Percentiles rank a stretch among this genome's conserved stretches.
Conservation (phyloP, 176 grass and related monocot genomes). For the Hsuehochloa calcarea region DNA sequence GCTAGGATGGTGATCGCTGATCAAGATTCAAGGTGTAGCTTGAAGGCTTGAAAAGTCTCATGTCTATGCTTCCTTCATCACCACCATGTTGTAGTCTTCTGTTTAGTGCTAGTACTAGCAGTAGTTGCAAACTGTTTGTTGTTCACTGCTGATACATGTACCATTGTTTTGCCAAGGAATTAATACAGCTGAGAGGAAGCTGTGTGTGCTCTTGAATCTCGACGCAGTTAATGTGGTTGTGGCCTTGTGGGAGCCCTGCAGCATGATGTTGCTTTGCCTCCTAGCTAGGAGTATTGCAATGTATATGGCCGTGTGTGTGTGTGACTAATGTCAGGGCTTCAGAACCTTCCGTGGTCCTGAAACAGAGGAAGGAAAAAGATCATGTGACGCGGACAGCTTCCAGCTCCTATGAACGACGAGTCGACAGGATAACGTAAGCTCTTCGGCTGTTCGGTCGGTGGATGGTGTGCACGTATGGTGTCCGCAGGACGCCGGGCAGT, state of each 20-base stretch:
- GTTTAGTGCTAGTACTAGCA: not conserved
- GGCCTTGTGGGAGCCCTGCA: too few relatives aligned
- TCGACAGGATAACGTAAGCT: conserved; percentile 16
- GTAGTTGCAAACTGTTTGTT: not conserved
- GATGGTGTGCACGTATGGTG: not conserved
- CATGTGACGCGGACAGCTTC: conserved; percentile 26
- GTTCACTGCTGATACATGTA: not conserved
- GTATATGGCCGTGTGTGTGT: conserved; percentile 20
- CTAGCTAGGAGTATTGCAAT: not conserved
- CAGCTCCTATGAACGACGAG: conserved; percentile 29
- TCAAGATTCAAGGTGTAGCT: conserved; percentile 15
- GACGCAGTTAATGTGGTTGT: not conserved
- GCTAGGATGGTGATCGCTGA: conserved; percentile 2
- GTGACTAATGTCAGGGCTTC: conserved; percentile 31
- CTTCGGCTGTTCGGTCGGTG: not conserved
- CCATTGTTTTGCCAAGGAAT: not conserved
- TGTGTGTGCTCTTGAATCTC: conserved; percentile 7
- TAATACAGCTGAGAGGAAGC: conserved; percentile 4
- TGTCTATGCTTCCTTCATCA: not conserved
- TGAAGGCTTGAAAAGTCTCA: conserved; percentile 26
- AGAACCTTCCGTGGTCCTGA: conserved; percentile 34
- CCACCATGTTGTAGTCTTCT: not conserved
- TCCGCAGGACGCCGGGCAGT: not conserved
- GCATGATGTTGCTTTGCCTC: not conserved
- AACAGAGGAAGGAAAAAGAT: not conserved